Conservation (phyloP, 768 basidiomycete genomes). For the Xerocomus spinulosus region DNA sequence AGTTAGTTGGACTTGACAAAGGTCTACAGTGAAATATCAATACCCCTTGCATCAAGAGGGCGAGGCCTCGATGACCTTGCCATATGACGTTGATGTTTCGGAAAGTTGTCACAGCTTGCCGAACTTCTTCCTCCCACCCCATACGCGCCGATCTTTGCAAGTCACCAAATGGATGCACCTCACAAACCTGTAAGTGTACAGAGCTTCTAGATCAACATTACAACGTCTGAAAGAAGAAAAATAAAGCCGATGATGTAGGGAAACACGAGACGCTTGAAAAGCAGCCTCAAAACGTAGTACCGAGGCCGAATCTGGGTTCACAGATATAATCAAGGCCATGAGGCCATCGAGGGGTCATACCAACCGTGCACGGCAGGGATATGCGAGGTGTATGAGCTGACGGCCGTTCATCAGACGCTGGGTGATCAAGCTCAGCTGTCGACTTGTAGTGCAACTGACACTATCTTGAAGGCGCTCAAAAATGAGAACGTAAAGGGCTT, state of each 20-base stretch:
- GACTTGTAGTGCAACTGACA: slow-evolving; percentile 92
- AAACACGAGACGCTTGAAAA: too few relatives aligned
- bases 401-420: slow-evolving; percentile 75
- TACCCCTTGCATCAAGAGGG: neutral
- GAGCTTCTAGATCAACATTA: too few relatives aligned
- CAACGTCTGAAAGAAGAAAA: slow-evolving; percentile 99
- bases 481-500: slow-evolving; percentile 89
- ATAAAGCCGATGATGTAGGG: slow-evolving; percentile 60
- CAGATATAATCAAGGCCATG: slow-evolving; percentile 92
- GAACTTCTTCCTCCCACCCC: too few relatives aligned
- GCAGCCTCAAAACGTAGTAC: slow-evolving; percentile 56
- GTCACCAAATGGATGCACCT: too few relatives aligned
- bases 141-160: too few relatives aligned
- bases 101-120: too few relatives aligned
- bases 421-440: slow-evolving; percentile 97
- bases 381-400: slow-evolving; percentile 88
- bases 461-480: slow-evolving; percentile 83
- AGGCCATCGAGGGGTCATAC: slow-evolving; percentile 89
- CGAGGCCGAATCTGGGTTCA: slow-evolving; percentile 69
- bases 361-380: slow-evolving; percentile 93
- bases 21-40: neutral
- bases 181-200: too few relatives aligned
- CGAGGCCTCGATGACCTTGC: neutral
- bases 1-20: neutral
- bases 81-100: too few relatives aligned